A percentile compares a stretch with the other conserved stretches of the same genome.
Evolutionary conservation across 805 yeast species (phyloP).

Genomic region (Nakazawaea populi): DNA sequence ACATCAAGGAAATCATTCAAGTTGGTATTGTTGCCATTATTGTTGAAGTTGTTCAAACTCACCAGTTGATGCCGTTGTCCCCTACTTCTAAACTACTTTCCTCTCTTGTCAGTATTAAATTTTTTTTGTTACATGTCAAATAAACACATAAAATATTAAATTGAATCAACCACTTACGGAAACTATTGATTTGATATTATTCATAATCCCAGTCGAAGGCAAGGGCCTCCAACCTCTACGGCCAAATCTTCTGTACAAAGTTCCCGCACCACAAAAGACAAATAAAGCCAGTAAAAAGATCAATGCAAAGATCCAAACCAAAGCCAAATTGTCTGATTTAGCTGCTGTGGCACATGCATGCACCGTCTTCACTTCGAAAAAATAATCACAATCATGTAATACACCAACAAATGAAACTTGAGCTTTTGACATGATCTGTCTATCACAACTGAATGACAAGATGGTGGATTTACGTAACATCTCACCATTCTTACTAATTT

Average conservation of each 20-base stretch:
- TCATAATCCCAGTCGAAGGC: conserved; percentile 16
- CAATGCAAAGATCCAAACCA: conserved; percentile 57
- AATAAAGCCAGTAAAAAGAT: conserved; percentile 37
- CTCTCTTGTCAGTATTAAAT: neutral
- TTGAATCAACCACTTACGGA: conserved; percentile 10
- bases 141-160: conserved; percentile 1
- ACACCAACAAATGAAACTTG: conserved; percentile 65
- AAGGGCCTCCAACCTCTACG: conserved; percentile 30
- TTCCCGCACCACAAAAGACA: conserved; percentile 38
- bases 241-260: conserved; percentile 27
- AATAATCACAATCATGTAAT: conserved; percentile 70
- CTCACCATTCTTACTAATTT: conserved; percentile 37
- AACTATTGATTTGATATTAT: conserved; percentile 7
- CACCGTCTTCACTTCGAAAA: conserved; percentile 78
- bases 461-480: conserved; percentile 55
- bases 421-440: conserved; percentile 62
- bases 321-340: conserved; percentile 56
- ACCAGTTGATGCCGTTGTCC: conserved; percentile 9
- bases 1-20: conserved; percentile 16
- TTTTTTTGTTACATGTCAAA: too few species aligned
- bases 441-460: conserved; percentile 71
- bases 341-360: conserved; percentile 83
- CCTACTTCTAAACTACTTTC: neutral
- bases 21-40: conserved; percentile 3
- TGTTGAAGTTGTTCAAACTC: conserved; percentile 11